Conservation (phyloP, 768 basidiomycete species). For the Gymnopilus dilepis region DNA sequence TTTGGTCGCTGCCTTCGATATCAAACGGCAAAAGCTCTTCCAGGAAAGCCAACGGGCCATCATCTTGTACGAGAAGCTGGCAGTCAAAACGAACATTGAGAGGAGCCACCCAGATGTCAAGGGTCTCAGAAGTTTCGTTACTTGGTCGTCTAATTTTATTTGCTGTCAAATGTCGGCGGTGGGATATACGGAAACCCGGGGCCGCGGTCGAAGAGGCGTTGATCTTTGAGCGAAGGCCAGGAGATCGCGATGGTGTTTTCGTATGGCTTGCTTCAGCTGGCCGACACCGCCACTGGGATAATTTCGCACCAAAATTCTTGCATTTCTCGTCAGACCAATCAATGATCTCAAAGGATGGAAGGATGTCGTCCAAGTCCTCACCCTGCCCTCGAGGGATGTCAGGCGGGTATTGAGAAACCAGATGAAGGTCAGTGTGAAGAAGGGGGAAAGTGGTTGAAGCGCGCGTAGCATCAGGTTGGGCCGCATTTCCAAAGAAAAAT, state of each 20-base stretch:
- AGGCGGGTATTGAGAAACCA: constrained; percentile 60
- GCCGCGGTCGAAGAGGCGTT: not conserved
- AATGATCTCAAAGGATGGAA: constrained; percentile 62
- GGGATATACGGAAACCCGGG: constrained; percentile 8
- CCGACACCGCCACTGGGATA: constrained; percentile 68
- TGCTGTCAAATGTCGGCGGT: constrained; percentile 3
- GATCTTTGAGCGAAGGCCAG: not conserved
- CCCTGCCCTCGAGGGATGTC: constrained; percentile 47
- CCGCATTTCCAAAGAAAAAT: constrained; percentile 50
- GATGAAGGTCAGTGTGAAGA: constrained; percentile 73
- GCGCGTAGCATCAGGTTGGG: not conserved
- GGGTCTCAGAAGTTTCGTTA: constrained; percentile 16
- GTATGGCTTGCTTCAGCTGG: constrained; percentile 23
- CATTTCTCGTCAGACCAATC: constrained; percentile 64
- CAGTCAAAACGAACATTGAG: constrained; percentile 83
- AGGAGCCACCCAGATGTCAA: constrained; percentile 58
- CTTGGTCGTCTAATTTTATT: not conserved
- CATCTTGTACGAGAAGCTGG: constrained; percentile 43
- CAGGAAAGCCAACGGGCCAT: constrained; percentile 48
- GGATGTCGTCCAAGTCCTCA: constrained; percentile 25
- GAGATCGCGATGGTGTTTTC: not conserved
- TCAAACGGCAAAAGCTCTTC: constrained; percentile 21
- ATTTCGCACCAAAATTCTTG: constrained; percentile 49
- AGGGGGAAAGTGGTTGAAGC: constrained; percentile 60
- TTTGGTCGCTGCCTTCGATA: not conserved